These are phyloP conservation scores for Phytophthora agathidicida DNA, from an alignment of 352 stramenopile genomes.

Conservation along the genomic window DNA sequence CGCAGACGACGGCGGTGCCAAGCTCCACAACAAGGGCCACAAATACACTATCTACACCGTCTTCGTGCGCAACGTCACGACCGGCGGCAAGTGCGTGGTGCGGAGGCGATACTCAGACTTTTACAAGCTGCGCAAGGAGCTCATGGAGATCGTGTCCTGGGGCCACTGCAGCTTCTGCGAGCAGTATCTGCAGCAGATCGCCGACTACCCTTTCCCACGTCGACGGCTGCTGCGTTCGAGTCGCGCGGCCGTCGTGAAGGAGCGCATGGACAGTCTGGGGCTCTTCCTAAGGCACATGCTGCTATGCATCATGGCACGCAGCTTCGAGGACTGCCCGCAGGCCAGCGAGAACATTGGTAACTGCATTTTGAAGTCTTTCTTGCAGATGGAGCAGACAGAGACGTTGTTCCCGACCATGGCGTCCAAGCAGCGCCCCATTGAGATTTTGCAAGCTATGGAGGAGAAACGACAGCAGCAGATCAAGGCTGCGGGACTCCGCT, in stretches of 20 bases:
- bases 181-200: slow-evolving; percentile 67
- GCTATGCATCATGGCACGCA: slow-evolving; percentile 70
- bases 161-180: slow-evolving; percentile 75
- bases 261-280: slow-evolving; percentile 84
- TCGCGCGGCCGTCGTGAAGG: slow-evolving; percentile 71
- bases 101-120: slow-evolving; percentile 88
- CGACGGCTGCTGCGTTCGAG: slow-evolving; percentile 79
- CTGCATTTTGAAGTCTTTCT: slow-evolving; percentile 75
- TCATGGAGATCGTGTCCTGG: slow-evolving; percentile 83
- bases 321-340: slow-evolving; percentile 73
- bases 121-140: slow-evolving; percentile 83
- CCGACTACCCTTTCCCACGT: slow-evolving; percentile 80
- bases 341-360: slow-evolving; percentile 71
- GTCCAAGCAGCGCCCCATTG: slow-evolving; percentile 62
- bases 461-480: slow-evolving; percentile 77
- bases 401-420: slow-evolving; percentile 55
- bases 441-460: slow-evolving; percentile 72
- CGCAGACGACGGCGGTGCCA: slow-evolving; percentile 12
- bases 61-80: slow-evolving; percentile 77
- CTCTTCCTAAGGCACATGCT: slow-evolving; percentile 82
- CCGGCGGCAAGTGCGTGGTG: slow-evolving; percentile 77
- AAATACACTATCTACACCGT: slow-evolving; percentile 90
- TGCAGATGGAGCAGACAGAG: slow-evolving; percentile 73
- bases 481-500: slow-evolving; percentile 61
- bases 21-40: slow-evolving; percentile 42